Evolutionary conservation across 192 early-diverging fungal species (phyloP).

Genomic region (Coemansia sp.): DNA sequence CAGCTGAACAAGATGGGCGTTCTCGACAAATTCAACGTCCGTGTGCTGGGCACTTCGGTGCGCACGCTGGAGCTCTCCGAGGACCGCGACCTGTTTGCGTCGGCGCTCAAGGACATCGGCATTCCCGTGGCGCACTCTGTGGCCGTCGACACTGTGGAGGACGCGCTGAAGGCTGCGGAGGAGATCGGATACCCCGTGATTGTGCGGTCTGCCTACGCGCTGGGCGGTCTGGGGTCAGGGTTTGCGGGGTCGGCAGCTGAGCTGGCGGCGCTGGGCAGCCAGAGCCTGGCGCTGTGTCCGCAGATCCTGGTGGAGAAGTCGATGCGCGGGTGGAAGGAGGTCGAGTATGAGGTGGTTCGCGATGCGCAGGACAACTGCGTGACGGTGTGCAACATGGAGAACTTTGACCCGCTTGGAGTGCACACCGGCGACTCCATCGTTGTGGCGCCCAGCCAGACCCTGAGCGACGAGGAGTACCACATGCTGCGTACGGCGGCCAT

Average conservation of each 20-base stretch:
- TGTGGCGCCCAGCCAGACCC: conserved; percentile 94
- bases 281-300: conserved; percentile 82
- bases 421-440: conserved; percentile 99
- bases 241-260: conserved; percentile 78
- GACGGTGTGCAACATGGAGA: conserved; percentile 99
- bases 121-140: conserved; percentile 89
- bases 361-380: conserved; percentile 98
- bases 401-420: conserved; percentile 98
- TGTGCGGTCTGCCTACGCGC: conserved; percentile 88
- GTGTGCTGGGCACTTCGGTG: conserved; percentile 95
- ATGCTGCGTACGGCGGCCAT: conserved; percentile 95
- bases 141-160: conserved; percentile 83
- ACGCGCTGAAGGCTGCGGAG: conserved; percentile 79
- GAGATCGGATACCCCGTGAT: conserved; percentile 93
- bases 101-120: conserved; percentile 72
- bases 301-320: conserved; percentile 93
- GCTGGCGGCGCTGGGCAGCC: conserved; percentile 74
- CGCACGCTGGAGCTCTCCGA: conserved; percentile 86
- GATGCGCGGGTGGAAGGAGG: conserved; percentile 99
- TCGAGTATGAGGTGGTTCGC: conserved; percentile 98
- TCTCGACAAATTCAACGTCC: conserved; percentile 76
- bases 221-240: conserved; percentile 97
- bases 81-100: conserved; percentile 94
- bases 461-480: conserved; percentile 93
- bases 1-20: conserved; percentile 80